A percentile compares a stretch with the other conserved stretches of the same genome.
These are phyloP conservation scores for Haplosporangium sp. DNA, from an alignment of 371 early-diverging fungal genomes.

Conservation along the genomic window DNA sequence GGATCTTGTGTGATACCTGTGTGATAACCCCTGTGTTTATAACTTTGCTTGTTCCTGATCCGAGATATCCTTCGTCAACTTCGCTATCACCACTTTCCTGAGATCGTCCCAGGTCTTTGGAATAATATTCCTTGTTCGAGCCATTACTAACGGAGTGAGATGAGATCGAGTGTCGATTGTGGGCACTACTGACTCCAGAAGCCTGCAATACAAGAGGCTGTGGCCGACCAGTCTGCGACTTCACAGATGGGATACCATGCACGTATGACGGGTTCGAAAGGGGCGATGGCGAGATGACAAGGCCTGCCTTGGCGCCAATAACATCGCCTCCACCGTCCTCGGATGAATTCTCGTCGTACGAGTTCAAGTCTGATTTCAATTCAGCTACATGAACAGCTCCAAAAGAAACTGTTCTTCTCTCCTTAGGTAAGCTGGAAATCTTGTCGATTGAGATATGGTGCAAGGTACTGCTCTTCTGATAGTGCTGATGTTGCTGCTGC, in stretches of 20 bases:
- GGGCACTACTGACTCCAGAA: not conserved
- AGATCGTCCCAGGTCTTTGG: not conserved
- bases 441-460: slow-evolving; percentile 27
- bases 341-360: slow-evolving; percentile 46
- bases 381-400: slow-evolving; percentile 55
- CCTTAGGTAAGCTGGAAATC: slow-evolving; percentile 35
- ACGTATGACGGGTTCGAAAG: slow-evolving; percentile 15
- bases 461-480: slow-evolving; percentile 9
- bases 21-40: not conserved
- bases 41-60: slow-evolving; percentile 17
- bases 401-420: slow-evolving; percentile 49
- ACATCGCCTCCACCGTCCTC: slow-evolving; percentile 29
- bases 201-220: not conserved
- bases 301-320: not conserved
- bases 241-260: not conserved
- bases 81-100: slow-evolving; percentile 26
- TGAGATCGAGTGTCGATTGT: not conserved
- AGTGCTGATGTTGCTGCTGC: slow-evolving; percentile 20
- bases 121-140: not conserved
- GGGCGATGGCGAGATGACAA: slow-evolving; percentile 8
- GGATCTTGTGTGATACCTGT: slow-evolving; percentile 13
- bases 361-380: slow-evolving; percentile 39
- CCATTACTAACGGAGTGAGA: not conserved
- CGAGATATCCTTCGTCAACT: slow-evolving; percentile 43
- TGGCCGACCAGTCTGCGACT: not conserved